Conservation (phyloP, 495 filamentous ascomycete genomes). For the Cercophora scortea region DNA sequence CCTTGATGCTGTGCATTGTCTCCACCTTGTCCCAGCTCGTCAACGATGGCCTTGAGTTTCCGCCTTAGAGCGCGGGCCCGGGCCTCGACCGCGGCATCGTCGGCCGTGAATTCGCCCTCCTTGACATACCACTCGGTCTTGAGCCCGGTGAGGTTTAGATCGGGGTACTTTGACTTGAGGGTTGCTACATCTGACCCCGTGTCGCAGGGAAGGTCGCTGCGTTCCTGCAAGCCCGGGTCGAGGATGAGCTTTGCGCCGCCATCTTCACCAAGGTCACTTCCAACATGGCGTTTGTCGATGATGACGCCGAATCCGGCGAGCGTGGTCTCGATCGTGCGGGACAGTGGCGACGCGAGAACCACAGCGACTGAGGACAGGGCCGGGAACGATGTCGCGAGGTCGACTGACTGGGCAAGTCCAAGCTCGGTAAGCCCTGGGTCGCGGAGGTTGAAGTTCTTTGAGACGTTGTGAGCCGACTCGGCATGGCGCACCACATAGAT, state of each 20-base stretch:
- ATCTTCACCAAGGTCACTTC: not conserved
- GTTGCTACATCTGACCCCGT: constrained; percentile 18
- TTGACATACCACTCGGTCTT: constrained; percentile 12
- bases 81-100: constrained; percentile 9
- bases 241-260: constrained; percentile 9
- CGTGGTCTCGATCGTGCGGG: constrained; percentile 18
- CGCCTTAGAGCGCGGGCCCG: constrained; percentile 8
- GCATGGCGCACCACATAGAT: constrained; percentile 23
- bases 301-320: constrained; percentile 7
- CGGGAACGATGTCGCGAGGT: constrained; percentile 8
- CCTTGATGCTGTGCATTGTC: not conserved
- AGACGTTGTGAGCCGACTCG: constrained; percentile 23
- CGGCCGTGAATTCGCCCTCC: constrained; percentile 10
- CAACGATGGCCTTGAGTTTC: constrained; percentile 1
- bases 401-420: constrained; percentile 11
- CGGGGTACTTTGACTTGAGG: constrained; percentile 11
- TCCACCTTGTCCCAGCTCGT: not conserved
- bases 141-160: not conserved
- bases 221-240: constrained; percentile 25
- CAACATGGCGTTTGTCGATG: not conserved
- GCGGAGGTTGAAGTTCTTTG: constrained; percentile 20
- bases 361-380: constrained; percentile 2
- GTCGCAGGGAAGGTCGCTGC: constrained; percentile 31
- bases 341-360: constrained; percentile 18
- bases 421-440: constrained; percentile 17